These are phyloP conservation scores for Bisporella sp. DNA, from an alignment of 2,329 filamentous ascomycete genomes.

Conservation along the genomic window DNA sequence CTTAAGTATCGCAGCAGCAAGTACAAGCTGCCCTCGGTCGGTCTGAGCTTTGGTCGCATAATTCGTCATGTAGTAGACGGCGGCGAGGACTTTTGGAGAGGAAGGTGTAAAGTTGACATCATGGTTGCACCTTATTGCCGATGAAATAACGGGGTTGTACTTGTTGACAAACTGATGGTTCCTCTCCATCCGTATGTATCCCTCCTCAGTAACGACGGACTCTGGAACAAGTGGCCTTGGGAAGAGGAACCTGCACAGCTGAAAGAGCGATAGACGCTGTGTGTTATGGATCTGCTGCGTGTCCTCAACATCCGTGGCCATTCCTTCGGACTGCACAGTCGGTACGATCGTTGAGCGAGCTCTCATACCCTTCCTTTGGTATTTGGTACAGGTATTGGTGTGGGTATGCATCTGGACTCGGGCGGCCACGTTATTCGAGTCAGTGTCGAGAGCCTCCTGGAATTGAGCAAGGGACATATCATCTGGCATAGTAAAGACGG, in stretches of 20 bases:
- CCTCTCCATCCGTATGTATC: slow-evolving; percentile 7
- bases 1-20: slow-evolving; percentile 5
- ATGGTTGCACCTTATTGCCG: slow-evolving; percentile 4
- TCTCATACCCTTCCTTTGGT: slow-evolving; percentile 2
- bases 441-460: slow-evolving; percentile 7
- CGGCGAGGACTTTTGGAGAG: slow-evolving; percentile 8
- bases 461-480: slow-evolving; percentile 8
- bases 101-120: slow-evolving; percentile 6
- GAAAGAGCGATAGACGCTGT: background rate
- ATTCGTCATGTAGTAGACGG: slow-evolving; percentile 9
- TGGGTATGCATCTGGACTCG: slow-evolving; percentile 10
- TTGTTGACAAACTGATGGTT: slow-evolving; percentile 8
- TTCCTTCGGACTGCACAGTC: slow-evolving; percentile 5
- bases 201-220: slow-evolving; percentile 5
- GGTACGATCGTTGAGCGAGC: slow-evolving; percentile 1
- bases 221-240: slow-evolving; percentile 7
- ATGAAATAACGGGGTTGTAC: slow-evolving; percentile 8
- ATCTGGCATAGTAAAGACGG: slow-evolving; percentile 7
- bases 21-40: slow-evolving; percentile 5
- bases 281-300: background rate
- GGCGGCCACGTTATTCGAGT: slow-evolving; percentile 10
- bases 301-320: slow-evolving; percentile 6
- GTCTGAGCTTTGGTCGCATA: slow-evolving; percentile 7
- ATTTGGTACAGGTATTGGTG: slow-evolving; percentile 9
- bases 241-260: slow-evolving; percentile 6